Evolutionary conservation across 1,284 basidiomycete species (phyloP).

Genomic region (Trichosporon sp.): DNA sequence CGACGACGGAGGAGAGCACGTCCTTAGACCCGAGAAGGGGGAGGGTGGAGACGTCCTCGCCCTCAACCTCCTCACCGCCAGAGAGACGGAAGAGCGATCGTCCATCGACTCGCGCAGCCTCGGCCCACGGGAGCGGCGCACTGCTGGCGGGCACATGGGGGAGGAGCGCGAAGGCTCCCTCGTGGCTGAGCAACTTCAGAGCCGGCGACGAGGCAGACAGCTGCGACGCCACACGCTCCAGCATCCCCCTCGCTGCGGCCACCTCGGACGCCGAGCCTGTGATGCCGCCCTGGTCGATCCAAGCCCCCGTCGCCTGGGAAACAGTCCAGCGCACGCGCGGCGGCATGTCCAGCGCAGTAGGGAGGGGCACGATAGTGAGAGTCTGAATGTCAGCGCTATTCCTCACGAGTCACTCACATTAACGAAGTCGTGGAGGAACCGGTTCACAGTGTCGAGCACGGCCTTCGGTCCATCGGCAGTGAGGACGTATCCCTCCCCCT

Average conservation of each 20-base stretch:
- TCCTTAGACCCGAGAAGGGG: background rate
- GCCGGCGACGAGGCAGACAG: background rate
- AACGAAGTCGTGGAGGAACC: slow-evolving; percentile 15
- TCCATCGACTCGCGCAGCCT: slow-evolving; percentile 16
- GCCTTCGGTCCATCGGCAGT: slow-evolving; percentile 9
- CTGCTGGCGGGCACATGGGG: slow-evolving; percentile 25
- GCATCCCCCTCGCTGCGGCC: background rate
- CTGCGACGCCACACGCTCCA: background rate
- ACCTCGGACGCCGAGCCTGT: background rate
- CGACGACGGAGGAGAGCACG: background rate
- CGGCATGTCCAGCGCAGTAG: background rate
- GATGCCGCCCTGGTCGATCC: slow-evolving; percentile 7
- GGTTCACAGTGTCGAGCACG: background rate
- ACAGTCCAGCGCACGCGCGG: slow-evolving; percentile 5
- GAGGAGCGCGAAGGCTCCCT: slow-evolving; percentile 15
- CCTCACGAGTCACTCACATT: background rate
- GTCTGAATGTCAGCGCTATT: background rate
- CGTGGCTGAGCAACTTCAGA: background rate
- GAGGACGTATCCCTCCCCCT: background rate
- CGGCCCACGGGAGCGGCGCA: slow-evolving; percentile 26
- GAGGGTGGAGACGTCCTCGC: slow-evolving; percentile 12
- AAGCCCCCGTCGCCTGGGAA: slow-evolving; percentile 1
- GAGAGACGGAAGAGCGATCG: slow-evolving; percentile 29
- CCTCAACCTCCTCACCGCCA: slow-evolving; percentile 8
- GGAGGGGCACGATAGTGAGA: slow-evolving; percentile 6